Evolutionary conservation across 2,329 filamentous ascomycete genomes (phyloP), one percentile per base, ranked within the genome.

Genomic region (Aureobasidium uvarum): DNA sequence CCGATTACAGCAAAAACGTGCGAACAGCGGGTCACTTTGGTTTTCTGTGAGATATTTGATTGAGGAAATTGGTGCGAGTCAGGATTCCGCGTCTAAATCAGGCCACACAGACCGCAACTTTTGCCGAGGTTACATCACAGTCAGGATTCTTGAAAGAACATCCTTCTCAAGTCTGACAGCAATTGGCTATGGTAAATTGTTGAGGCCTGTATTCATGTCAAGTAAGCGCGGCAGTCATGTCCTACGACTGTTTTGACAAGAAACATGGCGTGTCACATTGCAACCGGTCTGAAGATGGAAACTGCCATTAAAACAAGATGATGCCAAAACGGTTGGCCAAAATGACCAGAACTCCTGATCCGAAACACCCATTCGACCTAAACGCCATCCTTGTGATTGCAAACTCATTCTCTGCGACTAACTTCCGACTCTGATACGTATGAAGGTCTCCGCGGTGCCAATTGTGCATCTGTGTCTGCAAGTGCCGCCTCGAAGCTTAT

Each of bases 61-160:
- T 60, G 56, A 60, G 56, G 56, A 62, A 62, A 62, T 62, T 62
- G 58, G 36, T 51, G 45, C 56, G 58, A 62, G 58, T 62, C 58
- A 62, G 43, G 58, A 50, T 41, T 51, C 28, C 58, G 58, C 33
- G 14, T 31, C 18, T 59, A 59, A 46, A 60, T 60, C 56, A 60
- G 41, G 41, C 56, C 56, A 60, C 56, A 60, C 56, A 46, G 45
- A 48, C 56, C 31, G 56, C 56, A 62, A 31, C 28, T 62, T 41
- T 62, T 62, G 45, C 45, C 58, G 58, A 41, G 58, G 58, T 62
- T 62, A 48, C 43, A 48, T 60, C 41, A 60, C 56, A 36, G 25
- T 25, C 4, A 25, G 33, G 48, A 33, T 20, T 1, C 13, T 52
- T 4, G 31, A 14, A 36, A 20, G 13, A 23, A 36, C 51, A 3